Evolutionary conservation across 2,329 filamentous ascomycete genomes (phyloP), one percentile per base, ranked within the genome.

Genomic region (Zymoseptoria tritici): DNA sequence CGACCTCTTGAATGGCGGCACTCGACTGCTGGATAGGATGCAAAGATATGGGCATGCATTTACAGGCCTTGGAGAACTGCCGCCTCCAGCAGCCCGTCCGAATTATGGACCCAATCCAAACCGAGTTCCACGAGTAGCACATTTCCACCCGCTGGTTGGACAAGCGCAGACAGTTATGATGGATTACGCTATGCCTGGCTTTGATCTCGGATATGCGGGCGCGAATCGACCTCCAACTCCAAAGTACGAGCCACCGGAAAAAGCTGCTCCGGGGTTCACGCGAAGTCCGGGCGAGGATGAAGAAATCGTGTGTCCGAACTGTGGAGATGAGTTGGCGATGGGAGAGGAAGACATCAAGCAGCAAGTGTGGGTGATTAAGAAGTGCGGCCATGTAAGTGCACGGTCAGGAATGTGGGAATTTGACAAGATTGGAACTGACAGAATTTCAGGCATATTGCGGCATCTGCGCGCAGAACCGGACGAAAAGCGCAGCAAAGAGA

Each of bases 321-420:
- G 94, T 68, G 86, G 88, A 19, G 83, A 89, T 60, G 93, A 97
- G 75, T 78, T 99, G 16, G 88, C 90, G 5, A 85, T 87, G 55
- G 89, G 91, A 20, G 85, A 85, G 0, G 79, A 81, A 21, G 79
- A 82, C 26, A 72, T 78, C 36, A 91, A 96, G 74, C 86, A 90
- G 70, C 89, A 96, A 68, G 93, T 97, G 63, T 97, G 92, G 91
- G 88, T 94, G 0, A 81, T 94, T 42, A 96, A 92, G 75, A 82
- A 82, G 56, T 99, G 94, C 73, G 94, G 94, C 64, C 94, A 99
- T 77, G 94, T 97, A 82, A 74, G 83, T 79, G 26, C 26, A 29
- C 26, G 26, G 26, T 22, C 8, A 31, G 19, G 29, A 42, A 11
- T 16, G 21, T 52, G 26, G 26, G 26, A 29, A 9, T 19, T 55